Percentiles rank a stretch among this genome's conserved stretches.
These are phyloP conservation scores for Tritrichomonas musculus DNA, from an alignment of 208 protist genomes.

Conservation along the genomic window DNA sequence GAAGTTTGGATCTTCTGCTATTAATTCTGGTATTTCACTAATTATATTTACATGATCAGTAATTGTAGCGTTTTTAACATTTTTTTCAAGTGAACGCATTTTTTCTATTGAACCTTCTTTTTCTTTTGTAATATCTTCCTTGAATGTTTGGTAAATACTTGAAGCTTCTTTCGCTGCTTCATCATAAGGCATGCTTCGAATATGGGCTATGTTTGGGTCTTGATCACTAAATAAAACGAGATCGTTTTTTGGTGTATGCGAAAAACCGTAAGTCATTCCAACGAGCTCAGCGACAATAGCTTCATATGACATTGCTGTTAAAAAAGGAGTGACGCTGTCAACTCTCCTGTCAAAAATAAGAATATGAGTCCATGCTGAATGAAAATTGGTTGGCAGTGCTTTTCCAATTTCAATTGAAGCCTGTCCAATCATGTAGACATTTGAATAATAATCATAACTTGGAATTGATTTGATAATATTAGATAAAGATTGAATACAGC, in stretches of 20 bases:
- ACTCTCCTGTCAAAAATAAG: neutral
- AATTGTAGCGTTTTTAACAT: neutral
- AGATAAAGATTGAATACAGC: neutral
- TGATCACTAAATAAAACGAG: neutral
- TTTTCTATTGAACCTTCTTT: neutral
- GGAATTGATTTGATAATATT: neutral
- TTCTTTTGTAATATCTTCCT: neutral
- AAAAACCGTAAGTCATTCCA: neutral
- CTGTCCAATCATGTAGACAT: neutral
- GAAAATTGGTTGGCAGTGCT: neutral
- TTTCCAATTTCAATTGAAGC: neutral
- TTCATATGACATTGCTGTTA: conserved; percentile 12
- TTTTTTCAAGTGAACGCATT: neutral
- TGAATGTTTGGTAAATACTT: neutral
- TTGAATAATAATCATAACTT: neutral
- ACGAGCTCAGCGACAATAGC: neutral
- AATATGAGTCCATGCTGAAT: conserved; percentile 6
- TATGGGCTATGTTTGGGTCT: neutral
- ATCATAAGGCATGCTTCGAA: neutral
- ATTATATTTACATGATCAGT: neutral
- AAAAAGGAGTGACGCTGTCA: neutral
- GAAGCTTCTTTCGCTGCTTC: neutral
- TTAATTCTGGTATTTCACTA: neutral
- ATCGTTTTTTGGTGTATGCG: neutral
- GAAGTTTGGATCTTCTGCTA: neutral